A percentile compares a stretch with the other conserved stretches of the same genome.
Evolutionary conservation across 1,284 basidiomycete species (phyloP).

Genomic region (Trichosporon sp.): DNA sequence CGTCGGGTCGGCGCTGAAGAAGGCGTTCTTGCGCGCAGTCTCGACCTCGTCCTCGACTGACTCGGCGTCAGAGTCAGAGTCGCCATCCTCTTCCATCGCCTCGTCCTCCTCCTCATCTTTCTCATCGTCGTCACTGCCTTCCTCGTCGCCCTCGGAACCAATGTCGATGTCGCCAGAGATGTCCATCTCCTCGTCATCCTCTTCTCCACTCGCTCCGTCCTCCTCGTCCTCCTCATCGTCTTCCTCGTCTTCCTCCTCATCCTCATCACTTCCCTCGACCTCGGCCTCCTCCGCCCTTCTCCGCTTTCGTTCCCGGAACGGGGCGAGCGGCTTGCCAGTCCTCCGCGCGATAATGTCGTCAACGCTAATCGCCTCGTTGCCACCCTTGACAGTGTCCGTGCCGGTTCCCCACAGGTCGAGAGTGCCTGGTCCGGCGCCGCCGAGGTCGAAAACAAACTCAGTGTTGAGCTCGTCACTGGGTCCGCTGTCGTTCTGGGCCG

Average conservation of each 20-base stretch:
- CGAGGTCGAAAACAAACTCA: constrained; percentile 74
- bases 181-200: constrained; percentile 35
- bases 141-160: constrained; percentile 30
- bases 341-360: constrained; percentile 83
- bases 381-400: constrained; percentile 33
- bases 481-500: constrained; percentile 7
- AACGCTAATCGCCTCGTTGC: constrained; percentile 64
- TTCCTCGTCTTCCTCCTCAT: constrained; percentile 34
- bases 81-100: constrained; percentile 28
- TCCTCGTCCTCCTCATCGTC: constrained; percentile 28
- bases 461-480: constrained; percentile 67
- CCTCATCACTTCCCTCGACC: constrained; percentile 26
- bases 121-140: constrained; percentile 41
- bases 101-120: constrained; percentile 46
- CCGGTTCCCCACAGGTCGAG: constrained; percentile 41
- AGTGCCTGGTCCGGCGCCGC: constrained; percentile 55
- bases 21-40: constrained; percentile 73
- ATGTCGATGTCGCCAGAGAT: constrained; percentile 31
- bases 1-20: constrained; percentile 59
- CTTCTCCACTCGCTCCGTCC: constrained; percentile 43
- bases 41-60: constrained; percentile 63
- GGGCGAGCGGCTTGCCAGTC: constrained; percentile 46
- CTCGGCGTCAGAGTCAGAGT: constrained; percentile 39
- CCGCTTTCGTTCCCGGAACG: constrained; percentile 58
- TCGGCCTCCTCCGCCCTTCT: constrained; percentile 33